Base-by-base conservation (phyloP, 2,329 filamentous ascomycete species). In the Pezicula neosporulosa region DNA sequence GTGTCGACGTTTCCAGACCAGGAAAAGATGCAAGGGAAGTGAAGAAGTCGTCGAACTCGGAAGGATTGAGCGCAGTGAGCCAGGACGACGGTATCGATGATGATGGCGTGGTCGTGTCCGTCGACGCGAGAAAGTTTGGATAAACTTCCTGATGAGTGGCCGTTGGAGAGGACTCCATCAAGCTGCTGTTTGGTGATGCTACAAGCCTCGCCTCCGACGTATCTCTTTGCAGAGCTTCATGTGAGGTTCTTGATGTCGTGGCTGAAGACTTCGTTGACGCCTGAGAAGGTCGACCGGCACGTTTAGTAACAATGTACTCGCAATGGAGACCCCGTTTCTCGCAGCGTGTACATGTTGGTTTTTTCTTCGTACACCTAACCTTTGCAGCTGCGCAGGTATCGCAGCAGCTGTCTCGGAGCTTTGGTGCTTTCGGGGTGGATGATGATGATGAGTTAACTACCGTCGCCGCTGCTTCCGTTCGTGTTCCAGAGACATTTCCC, bases 341-440 rank as follows among this genome's bases (percentile, higher is more conserved):
- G 24, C 50, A 52, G 30, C 50, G 50, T 10, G 10, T 10, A 19
- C 50, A 52, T 9, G 18, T 21, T 21, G 50, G 50, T 18, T 44
- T 44, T 12, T 21, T 33, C 50, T 45, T 44, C 18, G 24, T 33
- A 41, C 50, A 52, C 41, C 45, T 52, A 19, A 52, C 18, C 30
- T 52, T 52, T 10, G 46, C 18, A 36, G 30, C 15, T 19, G 46
- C 19, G 28, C 50, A 52, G 6, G 38, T 30, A 49, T 52, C 15
- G n/a, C n/a, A n/a, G 35, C 50, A 52, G 24, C 36, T 44, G 21
- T 44, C 39, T 44, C 50, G 36, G n/a, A 52, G 24, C 30, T 52
- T n/a, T n/a, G n/a, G n/a, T n/a, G n/a, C n/a, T n/a, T n/a, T n/a
- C n/a, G n/a, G n/a, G n/a, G n/a, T n/a, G n/a, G n/a, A n/a, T n/a